Percentiles rank a stretch among this genome's conserved stretches.
Evolutionary conservation across 768 basidiomycete genomes (phyloP).

Genomic region (Coprinopsis sp.): DNA sequence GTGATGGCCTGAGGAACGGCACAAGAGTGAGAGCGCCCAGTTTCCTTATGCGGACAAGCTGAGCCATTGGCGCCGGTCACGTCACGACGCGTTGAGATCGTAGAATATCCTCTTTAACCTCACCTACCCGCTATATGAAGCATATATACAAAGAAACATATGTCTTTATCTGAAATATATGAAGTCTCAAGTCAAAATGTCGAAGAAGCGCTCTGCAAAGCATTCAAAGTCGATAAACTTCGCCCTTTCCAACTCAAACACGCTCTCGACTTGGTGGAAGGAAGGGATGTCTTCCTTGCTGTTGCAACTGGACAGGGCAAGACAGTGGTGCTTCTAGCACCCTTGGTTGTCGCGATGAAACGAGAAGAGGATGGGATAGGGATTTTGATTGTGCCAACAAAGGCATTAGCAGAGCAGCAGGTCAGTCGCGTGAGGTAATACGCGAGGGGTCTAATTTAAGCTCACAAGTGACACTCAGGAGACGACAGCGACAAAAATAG

Average conservation of each 20-base stretch:
- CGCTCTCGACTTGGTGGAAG: conserved; percentile 6
- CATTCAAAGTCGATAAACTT: conserved; percentile 5
- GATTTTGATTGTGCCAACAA: conserved; percentile 12
- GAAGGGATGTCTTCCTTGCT: conserved; percentile 11
- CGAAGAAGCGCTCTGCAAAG: conserved; percentile 3
- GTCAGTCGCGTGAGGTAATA: conserved; percentile 6
- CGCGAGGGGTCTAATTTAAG: not conserved
- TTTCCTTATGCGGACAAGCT: too few relatives aligned
- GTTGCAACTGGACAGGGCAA: conserved; percentile 13
- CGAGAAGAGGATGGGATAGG: conserved; percentile 11
- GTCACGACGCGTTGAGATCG: too few relatives aligned
- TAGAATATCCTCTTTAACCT: too few relatives aligned
- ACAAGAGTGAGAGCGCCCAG: too few relatives aligned
- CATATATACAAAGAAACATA: too few relatives aligned
- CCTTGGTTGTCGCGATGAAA: conserved; percentile 4
- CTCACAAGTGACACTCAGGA: not conserved
- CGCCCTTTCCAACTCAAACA: conserved; percentile 9
- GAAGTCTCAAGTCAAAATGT: conserved; percentile 7
- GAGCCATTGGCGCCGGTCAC: too few relatives aligned
- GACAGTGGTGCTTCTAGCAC: conserved; percentile 8
- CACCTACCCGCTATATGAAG: too few relatives aligned
- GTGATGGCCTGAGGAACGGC: too few relatives aligned
- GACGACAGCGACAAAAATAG: not conserved
- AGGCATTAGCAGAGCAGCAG: conserved; percentile 13
- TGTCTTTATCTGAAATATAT: too few relatives aligned